Evolutionary conservation across 192 early-diverging fungal genomes (phyloP).

Genomic region (Thamnidium elegans): DNA sequence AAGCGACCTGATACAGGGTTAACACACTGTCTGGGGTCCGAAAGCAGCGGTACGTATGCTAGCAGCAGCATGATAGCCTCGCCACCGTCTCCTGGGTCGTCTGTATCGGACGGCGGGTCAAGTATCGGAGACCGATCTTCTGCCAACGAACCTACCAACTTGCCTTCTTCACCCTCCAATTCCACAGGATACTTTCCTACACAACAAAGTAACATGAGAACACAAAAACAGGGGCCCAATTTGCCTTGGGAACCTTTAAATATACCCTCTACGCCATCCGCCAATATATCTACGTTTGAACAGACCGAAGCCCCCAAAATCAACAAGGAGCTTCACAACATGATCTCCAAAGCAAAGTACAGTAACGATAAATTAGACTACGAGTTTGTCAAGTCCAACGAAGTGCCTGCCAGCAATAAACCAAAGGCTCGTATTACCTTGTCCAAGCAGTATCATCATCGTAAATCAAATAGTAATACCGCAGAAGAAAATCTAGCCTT

Average conservation of each 20-base stretch:
- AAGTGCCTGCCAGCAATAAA: neutral
- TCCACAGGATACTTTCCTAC: neutral
- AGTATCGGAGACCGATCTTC: slow-evolving; percentile 11
- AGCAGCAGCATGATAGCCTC: slow-evolving; percentile 14
- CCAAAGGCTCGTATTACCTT: slow-evolving; percentile 9
- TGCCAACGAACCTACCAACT: neutral
- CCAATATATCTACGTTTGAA: neutral
- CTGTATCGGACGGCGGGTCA: slow-evolving; percentile 27
- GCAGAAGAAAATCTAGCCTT: slow-evolving; percentile 31
- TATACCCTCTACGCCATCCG: neutral
- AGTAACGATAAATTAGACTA: neutral
- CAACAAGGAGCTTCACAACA: slow-evolving; percentile 10
- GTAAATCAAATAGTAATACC: neutral
- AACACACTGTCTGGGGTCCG: too few species aligned
- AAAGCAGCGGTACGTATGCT: slow-evolving; percentile 3
- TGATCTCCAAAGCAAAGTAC: slow-evolving; percentile 9
- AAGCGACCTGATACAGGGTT: neutral
- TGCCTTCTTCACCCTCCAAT: slow-evolving; percentile 2
- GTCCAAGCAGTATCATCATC: slow-evolving; percentile 14
- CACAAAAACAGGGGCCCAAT: too few species aligned
- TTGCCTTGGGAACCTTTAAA: neutral
- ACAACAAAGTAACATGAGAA: too few species aligned
- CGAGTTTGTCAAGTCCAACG: neutral
- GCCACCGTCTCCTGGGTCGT: slow-evolving; percentile 31
- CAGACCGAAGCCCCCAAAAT: neutral